Evolutionary conservation across 257 asterid species (phyloP), one percentile per base, ranked within the genome.

Genomic region (Ilex aquifolium): DNA sequence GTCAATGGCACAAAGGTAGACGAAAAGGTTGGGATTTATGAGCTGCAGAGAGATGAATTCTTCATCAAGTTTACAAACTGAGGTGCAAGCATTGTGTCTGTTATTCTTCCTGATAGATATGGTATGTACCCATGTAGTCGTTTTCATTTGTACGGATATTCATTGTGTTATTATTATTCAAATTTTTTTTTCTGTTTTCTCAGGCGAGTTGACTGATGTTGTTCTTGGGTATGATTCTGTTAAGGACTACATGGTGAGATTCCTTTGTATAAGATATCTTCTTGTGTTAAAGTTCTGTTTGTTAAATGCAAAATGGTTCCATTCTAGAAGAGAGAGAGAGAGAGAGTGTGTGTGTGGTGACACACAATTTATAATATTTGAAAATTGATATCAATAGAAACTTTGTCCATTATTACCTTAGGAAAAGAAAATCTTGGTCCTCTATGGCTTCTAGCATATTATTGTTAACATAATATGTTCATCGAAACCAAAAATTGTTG

Each of bases 171-270:
- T 30, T 17, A 7, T 6, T 44, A 72, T 16, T 15, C 0, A 7
- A 14, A 13, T 51, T 2, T 31, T 14, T 68, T 16, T 4, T 36
- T 21, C 50, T 59, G 3, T 5, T 42, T 36, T 63, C 32, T 2
- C 84, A 91, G 95, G 96, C 7, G 84, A 76, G 51, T 61, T 83
- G 32, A 81, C 30, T 12, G 96, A 91, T 69, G 46, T 88, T 66
- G 90, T 87, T 77, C 95, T 91, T 56, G 98, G 96, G n/a, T 88
- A 81, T 58, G 92, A 88, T 30, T 81, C 92, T 10, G 32, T 75
- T 32, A 31, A 82, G 49, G 88, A 77, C 42, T 88, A 86, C 60
- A 31, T 7, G 86, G 98, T 91, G 64, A 59, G 76, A 10, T 14
- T 53, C 14, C 31, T 36, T 6, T 36, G 40, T 36, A 2, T 2